Evolutionary conservation across 306 rosid species (phyloP).

Genomic region (Prunus mongolica): DNA sequence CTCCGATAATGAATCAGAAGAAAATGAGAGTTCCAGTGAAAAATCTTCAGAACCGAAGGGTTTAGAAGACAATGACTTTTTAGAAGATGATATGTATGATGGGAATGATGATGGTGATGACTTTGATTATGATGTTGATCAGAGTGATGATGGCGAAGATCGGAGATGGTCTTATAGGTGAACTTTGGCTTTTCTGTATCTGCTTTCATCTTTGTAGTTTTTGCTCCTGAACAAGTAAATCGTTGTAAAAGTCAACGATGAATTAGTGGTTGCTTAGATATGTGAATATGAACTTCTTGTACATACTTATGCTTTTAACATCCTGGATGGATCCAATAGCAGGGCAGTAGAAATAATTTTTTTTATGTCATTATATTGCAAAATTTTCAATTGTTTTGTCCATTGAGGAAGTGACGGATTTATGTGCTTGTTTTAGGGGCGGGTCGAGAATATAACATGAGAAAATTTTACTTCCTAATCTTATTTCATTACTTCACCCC

Average conservation of each 20-base stretch:
- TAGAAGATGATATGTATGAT: slow-evolving; percentile 36
- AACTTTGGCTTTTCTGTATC: not conserved
- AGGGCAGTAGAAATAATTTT: no score
- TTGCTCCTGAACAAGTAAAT: no score
- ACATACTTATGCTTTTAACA: not conserved
- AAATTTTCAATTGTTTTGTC: not conserved
- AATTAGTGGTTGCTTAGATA: not conserved
- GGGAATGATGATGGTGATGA: slow-evolving; percentile 5
- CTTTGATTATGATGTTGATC: slow-evolving; percentile 22
- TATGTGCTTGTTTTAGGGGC: no score
- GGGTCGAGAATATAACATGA: no score
- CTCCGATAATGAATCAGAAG: slow-evolving; percentile 47
- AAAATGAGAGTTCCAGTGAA: slow-evolving; percentile 17
- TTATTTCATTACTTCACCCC: no score
- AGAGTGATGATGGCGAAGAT: slow-evolving; percentile 8
- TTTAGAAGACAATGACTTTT: slow-evolving; percentile 9
- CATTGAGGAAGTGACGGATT: not conserved
- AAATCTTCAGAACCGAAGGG: slow-evolving; percentile 33
- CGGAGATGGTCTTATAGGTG: slow-evolving; percentile 20
- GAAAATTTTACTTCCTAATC: no score
- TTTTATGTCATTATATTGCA: no score
- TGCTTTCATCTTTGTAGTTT: not conserved
- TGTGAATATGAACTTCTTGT: not conserved
- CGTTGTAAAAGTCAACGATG: not conserved
- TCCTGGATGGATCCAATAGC: not conserved